Base-by-base conservation (phyloP, 768 basidiomycete species). In the Tylopilus sp. region DNA sequence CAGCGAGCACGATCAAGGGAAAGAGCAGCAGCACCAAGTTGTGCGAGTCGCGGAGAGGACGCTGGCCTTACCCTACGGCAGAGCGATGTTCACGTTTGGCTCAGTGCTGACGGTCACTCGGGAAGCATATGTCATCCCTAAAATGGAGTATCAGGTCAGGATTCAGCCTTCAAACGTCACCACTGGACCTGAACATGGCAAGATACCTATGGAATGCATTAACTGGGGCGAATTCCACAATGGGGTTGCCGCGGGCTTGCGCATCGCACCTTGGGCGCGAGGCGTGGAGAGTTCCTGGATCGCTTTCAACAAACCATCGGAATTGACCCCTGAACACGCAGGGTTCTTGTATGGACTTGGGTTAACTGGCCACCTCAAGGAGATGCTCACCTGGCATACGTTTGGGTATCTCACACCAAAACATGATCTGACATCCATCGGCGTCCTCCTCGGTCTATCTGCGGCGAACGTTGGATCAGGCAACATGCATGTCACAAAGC, bases 181-280 rank as follows among this genome's bases (percentile, higher is more conserved):
- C 9, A 77, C 85, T 28, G 67, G 78, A 15, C 82, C 85, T 1
- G 90, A 91, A 51, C 64, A 75, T n/a, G 84, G 85, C 18, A 88
- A 91, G 65, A 79, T 93, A 52, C 75, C 79, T 0, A 58, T 70
- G 1, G 95, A 98, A 39, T 85, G 84, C 26, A 69, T 81, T 6
- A 80, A 77, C 46, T 99, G 95, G 97, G 93, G 91, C n/a, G 90
- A 95, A 53, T 99, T 99, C 70, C 94, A 98, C 69, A 94, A 95
- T 56, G 97, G 97, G 10, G 95, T 97, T 0, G 92, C 93, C 8
- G 90, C 92, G 4, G 97, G 88, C 3, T 69, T 99, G 40, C 84
- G 91, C 7, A 83, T 98, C 44, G 83, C 87, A 0, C 83, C 89
- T 0, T 78, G 80, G n/a, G 80, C 86, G 9, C 69, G 74, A 43